Evolutionary conservation across 2,329 filamentous ascomycete genomes (phyloP).

Genomic region (Apiospora phragmitis): DNA sequence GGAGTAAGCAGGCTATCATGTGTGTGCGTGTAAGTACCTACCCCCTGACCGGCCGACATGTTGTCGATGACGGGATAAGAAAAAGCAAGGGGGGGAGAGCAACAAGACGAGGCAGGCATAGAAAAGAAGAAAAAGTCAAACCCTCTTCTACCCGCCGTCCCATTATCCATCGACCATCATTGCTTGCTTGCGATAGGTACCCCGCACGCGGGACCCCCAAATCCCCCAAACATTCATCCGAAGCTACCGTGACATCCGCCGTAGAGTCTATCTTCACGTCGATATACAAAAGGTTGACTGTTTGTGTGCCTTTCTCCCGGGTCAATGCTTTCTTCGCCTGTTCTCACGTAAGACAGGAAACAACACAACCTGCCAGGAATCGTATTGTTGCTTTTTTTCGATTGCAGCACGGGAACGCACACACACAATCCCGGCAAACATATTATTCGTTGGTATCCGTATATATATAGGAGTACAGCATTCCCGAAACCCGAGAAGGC

Average conservation of each 20-base stretch:
- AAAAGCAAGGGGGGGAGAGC: not conserved
- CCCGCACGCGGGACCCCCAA: constrained; percentile 2
- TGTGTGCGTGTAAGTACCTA: not conserved
- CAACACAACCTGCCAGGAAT: not conserved
- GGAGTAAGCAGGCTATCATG: not conserved
- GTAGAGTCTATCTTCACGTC: not conserved
- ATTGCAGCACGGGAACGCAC: not conserved
- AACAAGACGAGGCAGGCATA: not conserved
- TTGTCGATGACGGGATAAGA: not conserved
- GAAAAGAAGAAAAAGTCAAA: not conserved
- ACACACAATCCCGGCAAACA: not conserved
- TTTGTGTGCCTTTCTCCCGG: not conserved
- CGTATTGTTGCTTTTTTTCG: not conserved
- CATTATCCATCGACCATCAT: not conserved
- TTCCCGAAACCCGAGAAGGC: not conserved
- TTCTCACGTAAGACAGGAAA: not conserved
- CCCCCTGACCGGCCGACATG: not conserved
- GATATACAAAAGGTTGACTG: not conserved
- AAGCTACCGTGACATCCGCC: constrained; percentile 1
- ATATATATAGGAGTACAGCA: not conserved
- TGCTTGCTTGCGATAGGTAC: not conserved
- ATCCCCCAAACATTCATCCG: constrained; percentile 1
- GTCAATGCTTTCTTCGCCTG: not conserved
- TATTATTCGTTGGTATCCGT: not conserved
- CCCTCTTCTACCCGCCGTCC: not conserved